A percentile compares a stretch with the other conserved stretches of the same genome.
Conservation (phyloP, 176 grass and related monocot species). For the Lolium rigidum region DNA sequence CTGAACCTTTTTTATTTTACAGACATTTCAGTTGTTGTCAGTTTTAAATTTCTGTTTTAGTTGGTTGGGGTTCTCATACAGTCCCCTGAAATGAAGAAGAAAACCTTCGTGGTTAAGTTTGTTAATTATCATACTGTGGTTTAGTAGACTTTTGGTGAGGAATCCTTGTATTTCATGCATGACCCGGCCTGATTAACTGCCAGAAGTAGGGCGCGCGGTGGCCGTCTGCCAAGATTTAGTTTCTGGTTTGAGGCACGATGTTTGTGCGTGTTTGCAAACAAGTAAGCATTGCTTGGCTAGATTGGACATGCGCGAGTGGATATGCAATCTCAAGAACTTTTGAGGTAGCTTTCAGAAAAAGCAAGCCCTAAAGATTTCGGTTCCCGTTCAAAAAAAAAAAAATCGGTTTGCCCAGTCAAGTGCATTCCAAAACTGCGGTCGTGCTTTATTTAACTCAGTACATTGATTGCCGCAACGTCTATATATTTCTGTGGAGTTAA, state of each 20-base stretch:
- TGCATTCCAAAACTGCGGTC: neutral
- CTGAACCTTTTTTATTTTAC: neutral
- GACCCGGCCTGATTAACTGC: neutral
- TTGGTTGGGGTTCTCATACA: conserved; percentile 13
- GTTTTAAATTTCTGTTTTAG: conserved; percentile 11
- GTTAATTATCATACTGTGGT: neutral
- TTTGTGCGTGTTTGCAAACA: neutral
- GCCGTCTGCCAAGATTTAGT: neutral
- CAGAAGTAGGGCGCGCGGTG: neutral
- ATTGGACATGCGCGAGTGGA: neutral
- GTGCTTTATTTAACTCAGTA: neutral
- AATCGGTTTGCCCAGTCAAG: neutral
- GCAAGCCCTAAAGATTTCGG: neutral
- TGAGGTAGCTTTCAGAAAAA: neutral
- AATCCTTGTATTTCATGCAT: neutral
- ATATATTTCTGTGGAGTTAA: too few species aligned
- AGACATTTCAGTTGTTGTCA: neutral
- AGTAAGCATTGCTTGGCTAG: conserved; percentile 4
- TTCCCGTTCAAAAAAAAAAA: too few species aligned
- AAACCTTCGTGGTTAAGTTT: neutral
- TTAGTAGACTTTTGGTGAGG: too few species aligned
- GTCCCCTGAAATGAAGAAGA: neutral
- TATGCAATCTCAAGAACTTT: neutral
- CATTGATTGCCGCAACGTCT: too few species aligned
- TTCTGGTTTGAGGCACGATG: neutral